Percentiles rank a stretch among this genome's conserved stretches.
These are phyloP conservation scores for Saksenaea oblongispora DNA, from an alignment of 371 early-diverging fungal species.

Conservation along the genomic window DNA sequence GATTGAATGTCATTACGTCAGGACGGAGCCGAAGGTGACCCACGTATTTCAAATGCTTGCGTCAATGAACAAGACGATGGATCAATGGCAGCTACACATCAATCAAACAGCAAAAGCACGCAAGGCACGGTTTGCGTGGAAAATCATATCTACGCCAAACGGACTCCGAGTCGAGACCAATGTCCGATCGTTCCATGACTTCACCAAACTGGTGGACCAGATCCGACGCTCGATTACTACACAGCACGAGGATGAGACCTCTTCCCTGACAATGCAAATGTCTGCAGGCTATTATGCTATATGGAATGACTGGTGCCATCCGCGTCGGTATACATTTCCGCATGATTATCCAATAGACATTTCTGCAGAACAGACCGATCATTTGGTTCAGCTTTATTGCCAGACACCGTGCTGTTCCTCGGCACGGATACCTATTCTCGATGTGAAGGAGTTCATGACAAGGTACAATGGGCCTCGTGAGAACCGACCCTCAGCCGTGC, in stretches of 20 bases:
- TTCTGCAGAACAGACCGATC: conserved; percentile 39
- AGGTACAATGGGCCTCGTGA: conserved; percentile 29
- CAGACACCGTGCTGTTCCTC: conserved; percentile 47
- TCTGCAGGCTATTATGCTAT: conserved; percentile 26
- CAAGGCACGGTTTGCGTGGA: conserved; percentile 24
- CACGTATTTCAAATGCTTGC: conserved; percentile 38
- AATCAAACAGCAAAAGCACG: conserved; percentile 18
- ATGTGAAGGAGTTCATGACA: conserved; percentile 28
- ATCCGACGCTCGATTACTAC: conserved; percentile 26
- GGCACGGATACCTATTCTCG: conserved; percentile 37
- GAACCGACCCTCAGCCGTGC: conserved; percentile 30
- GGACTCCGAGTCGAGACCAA: conserved; percentile 39
- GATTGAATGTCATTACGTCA: conserved; percentile 29
- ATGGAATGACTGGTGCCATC: conserved; percentile 36
- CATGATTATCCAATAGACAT: conserved; percentile 43
- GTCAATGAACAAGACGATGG: conserved; percentile 44
- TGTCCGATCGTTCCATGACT: conserved; percentile 34
- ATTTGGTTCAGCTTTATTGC: conserved; percentile 39
- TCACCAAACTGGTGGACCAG: conserved; percentile 34
- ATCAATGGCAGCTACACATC: conserved; percentile 29
- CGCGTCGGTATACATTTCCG: conserved; percentile 26
- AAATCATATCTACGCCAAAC: conserved; percentile 25
- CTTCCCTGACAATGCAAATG: conserved; percentile 16
- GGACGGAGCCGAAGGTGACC: conserved; percentile 44
- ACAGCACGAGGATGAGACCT: conserved; percentile 7